Base-by-base conservation (phyloP, 257 asterid genomes). In the Solanum tacnaense region DNA sequence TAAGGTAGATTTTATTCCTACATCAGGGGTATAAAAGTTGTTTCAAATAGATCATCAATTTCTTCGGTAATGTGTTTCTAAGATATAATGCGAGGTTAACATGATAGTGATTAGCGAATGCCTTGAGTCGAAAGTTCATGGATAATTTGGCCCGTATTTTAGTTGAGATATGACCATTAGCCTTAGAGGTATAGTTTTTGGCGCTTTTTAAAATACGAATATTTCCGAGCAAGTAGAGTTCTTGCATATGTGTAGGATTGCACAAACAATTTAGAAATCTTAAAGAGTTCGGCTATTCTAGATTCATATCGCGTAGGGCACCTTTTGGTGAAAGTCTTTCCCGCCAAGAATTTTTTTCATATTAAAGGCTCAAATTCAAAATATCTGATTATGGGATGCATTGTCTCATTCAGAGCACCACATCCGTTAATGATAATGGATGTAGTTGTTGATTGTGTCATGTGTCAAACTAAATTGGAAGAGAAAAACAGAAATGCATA, bases 1-100 rank as follows among this genome's bases (percentile, higher is more conserved):
- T 8, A 56, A 52, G 0, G 2, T 0, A 20, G 1, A 56, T 20
- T 18, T 1, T 56, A 56, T 20, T 56, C 4, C 23, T 56, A 18
- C 1, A 20, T 56, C 4, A 56, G 5, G 11, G 1, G 0, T 18
- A 18, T 0, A 56, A 0, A 3, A 1, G 0, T 20, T 20, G 0
- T 56, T 56, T 56, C 2, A 18, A 7, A 7, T 56, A 56, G 65
- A 56, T 20, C 0, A 56, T 56, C 1, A 18, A 2, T 6, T 56
- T 56, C 4, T 20, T 56, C 3, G 10, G 1, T 56, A 56, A 1
- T 56, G 11, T 56, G 65, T 56, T 56, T 56, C 25, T 56, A 56
- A 18, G 65, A 56, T 56, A 56, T 20, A 25, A 56, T 56, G 10
- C 25, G 9, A 56, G 2, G n/a, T 25, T 56, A 56, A 56, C 0